Percentiles rank a stretch among this genome's conserved stretches.
Evolutionary conservation across 371 early-diverging fungal genomes (phyloP).

Genomic region (Neoconidiobolus thromboides): DNA sequence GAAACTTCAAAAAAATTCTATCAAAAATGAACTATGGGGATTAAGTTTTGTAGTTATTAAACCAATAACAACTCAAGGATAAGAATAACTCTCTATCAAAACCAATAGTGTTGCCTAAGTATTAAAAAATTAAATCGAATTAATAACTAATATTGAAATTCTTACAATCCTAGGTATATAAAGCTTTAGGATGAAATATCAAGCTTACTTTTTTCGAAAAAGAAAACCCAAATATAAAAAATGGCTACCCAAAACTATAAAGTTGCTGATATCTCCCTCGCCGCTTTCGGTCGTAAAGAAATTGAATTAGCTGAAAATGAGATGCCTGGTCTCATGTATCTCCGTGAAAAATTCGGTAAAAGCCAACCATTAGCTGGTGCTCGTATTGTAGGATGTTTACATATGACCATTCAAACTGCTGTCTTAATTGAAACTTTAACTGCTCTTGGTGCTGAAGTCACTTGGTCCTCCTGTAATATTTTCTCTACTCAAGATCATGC

Average conservation of each 20-base stretch:
- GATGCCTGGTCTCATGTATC: conserved; percentile 96
- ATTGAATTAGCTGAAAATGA: conserved; percentile 90
- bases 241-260: conserved; percentile 8
- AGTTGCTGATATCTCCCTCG: conserved; percentile 75
- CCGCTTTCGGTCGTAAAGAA: conserved; percentile 87
- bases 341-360: conserved; percentile 84
- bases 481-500: conserved; percentile 98
- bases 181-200: no score
- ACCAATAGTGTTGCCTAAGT: no score
- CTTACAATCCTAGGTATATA: no score
- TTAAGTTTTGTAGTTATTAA: no score
- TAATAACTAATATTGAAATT: no score
- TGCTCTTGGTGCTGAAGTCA: conserved; percentile 89
- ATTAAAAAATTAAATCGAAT: no score
- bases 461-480: conserved; percentile 98
- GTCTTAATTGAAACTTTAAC: conserved; percentile 94
- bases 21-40: no score
- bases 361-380: conserved; percentile 87
- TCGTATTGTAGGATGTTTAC: conserved; percentile 95
- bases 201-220: background rate
- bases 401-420: conserved; percentile 98
- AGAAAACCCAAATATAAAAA: background rate
- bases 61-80: no score
- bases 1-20: no score
- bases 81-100: no score